Evolutionary conservation across 495 filamentous ascomycete species (phyloP).

Genomic region (Viridothelium virens): DNA sequence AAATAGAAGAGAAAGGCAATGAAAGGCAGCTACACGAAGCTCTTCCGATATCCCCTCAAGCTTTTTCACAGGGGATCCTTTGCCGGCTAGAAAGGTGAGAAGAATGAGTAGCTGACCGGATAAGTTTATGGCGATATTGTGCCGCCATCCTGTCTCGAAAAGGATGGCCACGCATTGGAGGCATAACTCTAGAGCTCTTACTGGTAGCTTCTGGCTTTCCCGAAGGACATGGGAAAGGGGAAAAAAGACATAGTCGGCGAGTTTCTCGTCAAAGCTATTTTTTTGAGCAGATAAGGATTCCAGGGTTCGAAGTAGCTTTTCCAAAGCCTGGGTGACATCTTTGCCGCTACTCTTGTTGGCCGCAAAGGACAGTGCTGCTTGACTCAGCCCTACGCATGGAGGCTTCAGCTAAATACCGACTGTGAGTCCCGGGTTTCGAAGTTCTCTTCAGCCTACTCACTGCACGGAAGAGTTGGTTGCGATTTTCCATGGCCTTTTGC

Average conservation of each 20-base stretch:
- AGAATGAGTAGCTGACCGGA: constrained; percentile 80
- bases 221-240: constrained; percentile 83
- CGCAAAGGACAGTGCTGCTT: constrained; percentile 54
- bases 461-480: constrained; percentile 4
- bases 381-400: constrained; percentile 69
- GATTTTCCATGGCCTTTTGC: neutral
- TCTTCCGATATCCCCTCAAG: constrained; percentile 33
- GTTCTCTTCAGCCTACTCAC: neutral
- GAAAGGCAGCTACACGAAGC: constrained; percentile 41
- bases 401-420: constrained; percentile 55
- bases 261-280: constrained; percentile 60
- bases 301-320: constrained; percentile 48
- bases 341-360: constrained; percentile 46
- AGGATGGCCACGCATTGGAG: constrained; percentile 66
- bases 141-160: constrained; percentile 69
- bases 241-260: constrained; percentile 93
- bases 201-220: constrained; percentile 60
- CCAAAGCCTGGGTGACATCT: constrained; percentile 49
- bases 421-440: constrained; percentile 11
- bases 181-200: constrained; percentile 63
- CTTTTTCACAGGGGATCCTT: constrained; percentile 38
- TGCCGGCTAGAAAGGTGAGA: constrained; percentile 69
- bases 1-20: constrained; percentile 50
- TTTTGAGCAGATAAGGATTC: constrained; percentile 44
- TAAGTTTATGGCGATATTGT: constrained; percentile 56